Percentiles rank a stretch among this genome's conserved stretches.
These are phyloP conservation scores for Arthrobotrys sphaeroides DNA, from an alignment of 2,329 filamentous ascomycete species.

Conservation along the genomic window DNA sequence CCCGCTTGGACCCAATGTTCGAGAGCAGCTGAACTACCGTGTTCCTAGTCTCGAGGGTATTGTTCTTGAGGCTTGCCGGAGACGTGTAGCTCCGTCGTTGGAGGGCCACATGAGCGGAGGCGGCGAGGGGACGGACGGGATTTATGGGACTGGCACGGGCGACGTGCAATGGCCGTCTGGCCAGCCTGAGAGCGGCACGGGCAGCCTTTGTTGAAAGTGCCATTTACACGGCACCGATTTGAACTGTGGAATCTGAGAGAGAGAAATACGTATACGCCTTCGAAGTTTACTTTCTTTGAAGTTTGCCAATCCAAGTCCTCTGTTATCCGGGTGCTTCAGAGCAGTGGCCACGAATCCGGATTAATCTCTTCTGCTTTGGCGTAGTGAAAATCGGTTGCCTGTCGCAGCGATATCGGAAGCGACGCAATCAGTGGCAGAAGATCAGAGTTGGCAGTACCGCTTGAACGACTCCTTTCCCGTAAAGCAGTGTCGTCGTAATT, in stretches of 20 bases:
- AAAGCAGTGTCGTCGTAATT: slow-evolving; percentile 29
- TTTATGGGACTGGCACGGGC: slow-evolving; percentile 15
- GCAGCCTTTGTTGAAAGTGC: slow-evolving; percentile 40
- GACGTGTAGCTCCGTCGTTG: slow-evolving; percentile 63
- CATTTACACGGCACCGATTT: slow-evolving; percentile 16
- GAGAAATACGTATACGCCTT: neutral
- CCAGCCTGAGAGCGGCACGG: slow-evolving; percentile 23
- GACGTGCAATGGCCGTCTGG: slow-evolving; percentile 18
- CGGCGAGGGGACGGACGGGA: slow-evolving; percentile 10
- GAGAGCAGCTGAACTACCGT: slow-evolving; percentile 90
- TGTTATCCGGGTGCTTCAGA: neutral
- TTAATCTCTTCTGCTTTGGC: slow-evolving; percentile 1
- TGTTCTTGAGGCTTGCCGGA: slow-evolving; percentile 64
- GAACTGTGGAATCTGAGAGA: neutral
- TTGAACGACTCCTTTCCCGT: slow-evolving; percentile 49
- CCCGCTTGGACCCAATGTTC: slow-evolving; percentile 94
- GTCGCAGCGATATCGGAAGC: slow-evolving; percentile 49
- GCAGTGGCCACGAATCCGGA: neutral
- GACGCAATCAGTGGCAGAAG: slow-evolving; percentile 8
- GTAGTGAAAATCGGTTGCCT: slow-evolving; percentile 29
- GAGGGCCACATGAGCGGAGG: slow-evolving; percentile 21
- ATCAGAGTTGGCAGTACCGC: slow-evolving; percentile 51
- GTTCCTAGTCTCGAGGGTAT: slow-evolving; percentile 68
- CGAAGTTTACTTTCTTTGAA: neutral
- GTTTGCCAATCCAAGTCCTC: neutral